phyloP scores from a whole-genome alignment of 2,329 filamentous ascomycete genomes.

The Penicillium sp. region DNA sequence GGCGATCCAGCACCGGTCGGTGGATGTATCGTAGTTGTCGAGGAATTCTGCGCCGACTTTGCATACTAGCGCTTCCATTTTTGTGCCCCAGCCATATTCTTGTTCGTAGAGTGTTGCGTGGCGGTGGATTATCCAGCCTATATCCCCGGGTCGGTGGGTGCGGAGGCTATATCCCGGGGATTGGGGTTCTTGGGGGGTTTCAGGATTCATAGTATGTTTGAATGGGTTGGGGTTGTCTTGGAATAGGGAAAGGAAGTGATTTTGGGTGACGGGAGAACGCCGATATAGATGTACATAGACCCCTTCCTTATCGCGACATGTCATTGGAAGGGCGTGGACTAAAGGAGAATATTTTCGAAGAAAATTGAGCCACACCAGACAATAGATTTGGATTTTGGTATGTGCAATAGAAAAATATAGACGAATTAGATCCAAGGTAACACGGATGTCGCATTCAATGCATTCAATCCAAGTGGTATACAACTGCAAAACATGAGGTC shows the following conservation, averaged over 20 bases:
- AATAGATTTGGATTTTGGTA: background rate
- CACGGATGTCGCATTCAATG: background rate
- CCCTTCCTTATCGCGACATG: background rate
- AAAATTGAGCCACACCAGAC: background rate
- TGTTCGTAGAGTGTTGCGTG: constrained; percentile 19
- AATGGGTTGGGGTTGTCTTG: background rate
- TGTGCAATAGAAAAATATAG: background rate
- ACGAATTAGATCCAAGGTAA: background rate
- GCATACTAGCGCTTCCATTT: constrained; percentile 17
- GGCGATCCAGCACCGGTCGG: constrained; percentile 24
- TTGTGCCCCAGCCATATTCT: constrained; percentile 18
- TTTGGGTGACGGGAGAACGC: background rate
- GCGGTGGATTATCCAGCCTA: constrained; percentile 21
- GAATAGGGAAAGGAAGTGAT: background rate
- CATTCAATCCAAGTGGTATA: constrained; percentile 7
- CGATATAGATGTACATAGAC: background rate
- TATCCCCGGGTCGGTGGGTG: constrained; percentile 16
- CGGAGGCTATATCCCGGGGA: constrained; percentile 10
- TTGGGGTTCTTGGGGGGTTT: background rate
- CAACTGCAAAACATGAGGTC: background rate
- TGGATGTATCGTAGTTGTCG: constrained; percentile 14
- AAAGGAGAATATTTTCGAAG: background rate
- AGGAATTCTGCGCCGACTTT: constrained; percentile 20
- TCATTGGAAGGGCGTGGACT: constrained; percentile 3
- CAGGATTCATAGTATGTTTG: background rate